phyloP scores from a whole-genome alignment of 1,139 yeast genomes.

The Blastobotrys malaysiensis region DNA sequence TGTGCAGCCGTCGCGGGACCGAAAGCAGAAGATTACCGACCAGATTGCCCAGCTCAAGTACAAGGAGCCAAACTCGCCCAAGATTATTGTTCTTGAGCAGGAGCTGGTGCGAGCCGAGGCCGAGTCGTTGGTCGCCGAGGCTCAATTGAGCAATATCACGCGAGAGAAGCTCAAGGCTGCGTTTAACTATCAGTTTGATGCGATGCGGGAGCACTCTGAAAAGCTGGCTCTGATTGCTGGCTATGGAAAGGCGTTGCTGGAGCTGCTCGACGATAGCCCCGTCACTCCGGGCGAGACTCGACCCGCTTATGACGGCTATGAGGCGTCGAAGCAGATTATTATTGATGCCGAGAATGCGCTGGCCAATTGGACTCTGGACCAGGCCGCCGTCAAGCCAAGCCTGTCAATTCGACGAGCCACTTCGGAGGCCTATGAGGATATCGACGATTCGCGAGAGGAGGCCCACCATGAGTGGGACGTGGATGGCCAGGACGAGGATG shows the following conservation, averaged over 20 bases:
- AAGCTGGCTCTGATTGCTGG: constrained; percentile 96
- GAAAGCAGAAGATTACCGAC: constrained; percentile 95
- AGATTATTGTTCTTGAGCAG: constrained; percentile 91
- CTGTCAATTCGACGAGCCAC: constrained; percentile 74
- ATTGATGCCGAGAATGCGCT: constrained; percentile 95
- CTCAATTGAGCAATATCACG: constrained; percentile 95
- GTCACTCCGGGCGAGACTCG: constrained; percentile 99
- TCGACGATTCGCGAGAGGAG: constrained; percentile 39
- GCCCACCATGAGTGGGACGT: constrained; percentile 40
- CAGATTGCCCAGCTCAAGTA: constrained; percentile 96
- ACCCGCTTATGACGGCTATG: constrained; percentile 97
- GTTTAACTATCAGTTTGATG: constrained; percentile 94
- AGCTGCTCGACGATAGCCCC: constrained; percentile 91
- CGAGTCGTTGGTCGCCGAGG: constrained; percentile 97
- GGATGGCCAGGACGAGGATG: constrained; percentile 25
- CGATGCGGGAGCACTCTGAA: constrained; percentile 93
- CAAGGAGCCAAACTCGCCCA: constrained; percentile 97
- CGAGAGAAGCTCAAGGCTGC: constrained; percentile 98
- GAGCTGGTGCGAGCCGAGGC: constrained; percentile 99
- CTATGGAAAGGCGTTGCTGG: constrained; percentile 95
- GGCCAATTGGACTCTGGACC: constrained; percentile 94
- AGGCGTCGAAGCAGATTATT: constrained; percentile 95
- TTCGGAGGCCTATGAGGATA: constrained; percentile 59
- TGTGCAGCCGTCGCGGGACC: constrained; percentile 97
- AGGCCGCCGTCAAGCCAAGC: constrained; percentile 93